These are phyloP conservation scores for Lachancea dasiensis DNA, from an alignment of 805 yeast genomes.

Conservation along the genomic window DNA sequence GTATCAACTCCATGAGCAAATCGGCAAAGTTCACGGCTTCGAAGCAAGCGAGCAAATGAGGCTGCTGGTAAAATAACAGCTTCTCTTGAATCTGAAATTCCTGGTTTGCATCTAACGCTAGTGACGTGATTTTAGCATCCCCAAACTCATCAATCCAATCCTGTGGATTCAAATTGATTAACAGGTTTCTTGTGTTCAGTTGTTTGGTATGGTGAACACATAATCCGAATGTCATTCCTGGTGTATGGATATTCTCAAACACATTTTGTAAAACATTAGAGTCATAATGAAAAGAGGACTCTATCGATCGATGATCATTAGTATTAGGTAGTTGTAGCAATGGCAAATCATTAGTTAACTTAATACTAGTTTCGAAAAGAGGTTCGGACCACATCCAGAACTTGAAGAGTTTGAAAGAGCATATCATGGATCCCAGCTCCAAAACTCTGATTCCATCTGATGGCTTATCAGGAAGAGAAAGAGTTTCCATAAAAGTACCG, in stretches of 20 bases:
- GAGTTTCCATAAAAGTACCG: constrained; percentile 18
- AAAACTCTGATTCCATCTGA: constrained; percentile 14
- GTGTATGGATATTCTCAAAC: constrained; percentile 14
- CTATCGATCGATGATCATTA: background rate
- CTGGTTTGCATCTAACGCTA: no score
- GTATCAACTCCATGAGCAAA: constrained; percentile 15
- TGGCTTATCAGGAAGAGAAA: constrained; percentile 16
- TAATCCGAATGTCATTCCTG: constrained; percentile 7
- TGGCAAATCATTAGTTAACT: constrained; percentile 12
- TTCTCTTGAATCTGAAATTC: no score
- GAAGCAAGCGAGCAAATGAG: constrained; percentile 17
- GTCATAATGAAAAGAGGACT: constrained; percentile 13
- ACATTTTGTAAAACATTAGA: constrained; percentile 13
- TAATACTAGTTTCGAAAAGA: constrained; percentile 13
- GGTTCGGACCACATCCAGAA: constrained; percentile 8
- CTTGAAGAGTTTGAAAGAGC: constrained; percentile 26
- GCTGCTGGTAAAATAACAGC: constrained; percentile 15
- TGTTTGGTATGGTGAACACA: constrained; percentile 12
- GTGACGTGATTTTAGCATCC: background rate
- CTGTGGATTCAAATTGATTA: constrained; percentile 15
- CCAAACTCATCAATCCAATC: constrained; percentile 11
- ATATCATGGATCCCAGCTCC: constrained; percentile 32
- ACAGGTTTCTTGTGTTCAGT: constrained; percentile 16
- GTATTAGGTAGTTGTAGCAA: background rate
- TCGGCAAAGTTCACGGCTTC: constrained; percentile 16